phyloP scores from a whole-genome alignment of 2,329 filamentous ascomycete species.

The Waltergamsia citrina region DNA sequence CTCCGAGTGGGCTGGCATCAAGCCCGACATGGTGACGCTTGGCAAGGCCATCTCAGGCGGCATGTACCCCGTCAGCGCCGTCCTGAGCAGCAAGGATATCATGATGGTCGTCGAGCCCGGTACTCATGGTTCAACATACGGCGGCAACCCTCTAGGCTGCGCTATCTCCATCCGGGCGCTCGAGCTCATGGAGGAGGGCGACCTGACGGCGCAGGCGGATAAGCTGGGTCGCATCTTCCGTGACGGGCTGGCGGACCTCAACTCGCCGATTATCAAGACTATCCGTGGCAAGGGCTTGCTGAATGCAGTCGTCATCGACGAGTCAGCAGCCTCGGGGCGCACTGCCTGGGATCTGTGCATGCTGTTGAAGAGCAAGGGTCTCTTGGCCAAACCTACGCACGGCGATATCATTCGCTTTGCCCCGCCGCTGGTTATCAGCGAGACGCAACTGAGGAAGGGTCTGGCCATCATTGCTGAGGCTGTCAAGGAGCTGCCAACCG shows the following conservation, averaged over 20 bases:
- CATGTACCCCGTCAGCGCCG: conserved; percentile 97
- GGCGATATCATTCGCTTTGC: conserved; percentile 97
- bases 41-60: conserved; percentile 97
- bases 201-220: conserved; percentile 76
- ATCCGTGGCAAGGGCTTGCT: conserved; percentile 89
- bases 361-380: conserved; percentile 87
- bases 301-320: conserved; percentile 94
- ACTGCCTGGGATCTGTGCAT: conserved; percentile 95
- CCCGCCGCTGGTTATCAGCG: conserved; percentile 90
- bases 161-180: conserved; percentile 92
- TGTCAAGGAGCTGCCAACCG: conserved; percentile 66
- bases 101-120: conserved; percentile 96
- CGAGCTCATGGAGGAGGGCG: conserved; percentile 87
- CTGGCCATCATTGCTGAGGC: conserved; percentile 74
- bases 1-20: conserved; percentile 89
- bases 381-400: conserved; percentile 96
- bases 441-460: conserved; percentile 72
- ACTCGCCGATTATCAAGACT: conserved; percentile 69
- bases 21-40: conserved; percentile 87
- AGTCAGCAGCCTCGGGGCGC: conserved; percentile 73
- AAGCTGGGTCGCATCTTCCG: conserved; percentile 76
- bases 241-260: conserved; percentile 63
- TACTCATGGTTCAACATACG: conserved; percentile 97
- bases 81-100: conserved; percentile 78
- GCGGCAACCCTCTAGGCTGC: conserved; percentile 90